Evolutionary conservation across 2,329 filamentous ascomycete species (phyloP).

Genomic region (Nemania sp.): DNA sequence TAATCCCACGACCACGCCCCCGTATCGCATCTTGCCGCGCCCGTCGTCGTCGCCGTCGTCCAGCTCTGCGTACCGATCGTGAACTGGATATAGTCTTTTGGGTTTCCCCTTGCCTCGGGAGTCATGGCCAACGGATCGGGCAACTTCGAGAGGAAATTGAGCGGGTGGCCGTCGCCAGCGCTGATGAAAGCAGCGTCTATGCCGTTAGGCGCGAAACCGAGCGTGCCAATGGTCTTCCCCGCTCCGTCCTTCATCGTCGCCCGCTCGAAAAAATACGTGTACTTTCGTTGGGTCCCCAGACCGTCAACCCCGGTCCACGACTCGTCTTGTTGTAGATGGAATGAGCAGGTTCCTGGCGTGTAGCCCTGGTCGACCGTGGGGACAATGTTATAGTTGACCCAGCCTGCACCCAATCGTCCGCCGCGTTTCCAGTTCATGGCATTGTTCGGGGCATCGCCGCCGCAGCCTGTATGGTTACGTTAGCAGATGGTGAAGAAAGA

Average conservation of each 20-base stretch:
- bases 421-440: conserved; percentile 9
- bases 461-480: neutral
- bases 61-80: conserved; percentile 3
- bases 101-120: neutral
- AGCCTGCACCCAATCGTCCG: neutral
- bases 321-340: conserved; percentile 4
- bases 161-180: neutral
- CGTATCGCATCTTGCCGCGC: neutral
- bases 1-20: neutral
- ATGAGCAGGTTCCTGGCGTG: neutral
- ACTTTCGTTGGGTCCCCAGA: neutral
- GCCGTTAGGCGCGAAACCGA: neutral
- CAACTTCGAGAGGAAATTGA: neutral
- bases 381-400: conserved; percentile 1
- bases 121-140: neutral
- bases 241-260: conserved; percentile 5
- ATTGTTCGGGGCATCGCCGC: neutral
- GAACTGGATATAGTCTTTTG: conserved; percentile 7
- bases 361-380: conserved; percentile 5
- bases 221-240: neutral
- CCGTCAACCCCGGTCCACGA: neutral
- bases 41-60: neutral
- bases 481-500: neutral
- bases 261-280: neutral
- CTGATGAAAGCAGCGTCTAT: neutral